A percentile compares a stretch with the other conserved stretches of the same genome.
phyloP scores from a whole-genome alignment of 768 basidiomycete genomes.

The Boletellus ananas region DNA sequence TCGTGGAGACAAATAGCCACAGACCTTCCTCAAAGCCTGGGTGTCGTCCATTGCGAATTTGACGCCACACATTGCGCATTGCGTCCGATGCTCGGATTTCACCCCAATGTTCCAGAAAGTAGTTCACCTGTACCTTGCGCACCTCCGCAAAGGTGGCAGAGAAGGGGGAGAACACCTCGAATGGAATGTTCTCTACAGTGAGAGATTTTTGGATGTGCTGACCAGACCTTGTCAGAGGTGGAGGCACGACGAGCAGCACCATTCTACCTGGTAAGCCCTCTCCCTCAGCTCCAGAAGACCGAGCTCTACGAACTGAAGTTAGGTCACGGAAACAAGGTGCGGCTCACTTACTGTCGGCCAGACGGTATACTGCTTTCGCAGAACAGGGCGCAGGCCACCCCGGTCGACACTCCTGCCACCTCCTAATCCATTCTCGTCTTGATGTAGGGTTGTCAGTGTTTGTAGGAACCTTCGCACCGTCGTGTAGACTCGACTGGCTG shows the following conservation, averaged over 20 bases:
- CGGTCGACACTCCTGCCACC: slow-evolving; percentile 61
- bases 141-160: slow-evolving; percentile 79
- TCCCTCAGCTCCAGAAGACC: slow-evolving; percentile 70
- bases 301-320: slow-evolving; percentile 45
- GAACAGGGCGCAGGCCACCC: slow-evolving; percentile 70
- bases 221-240: slow-evolving; percentile 4
- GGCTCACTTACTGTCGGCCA: slow-evolving; percentile 70
- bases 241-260: not conserved
- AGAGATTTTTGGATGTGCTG: slow-evolving; percentile 77
- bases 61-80: slow-evolving; percentile 81
- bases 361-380: slow-evolving; percentile 78
- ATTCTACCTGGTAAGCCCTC: slow-evolving; percentile 53
- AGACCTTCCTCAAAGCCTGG: slow-evolving; percentile 85
- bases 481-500: slow-evolving; percentile 33
- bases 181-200: slow-evolving; percentile 75
- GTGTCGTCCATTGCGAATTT: slow-evolving; percentile 78
- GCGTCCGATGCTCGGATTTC: slow-evolving; percentile 80
- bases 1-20: slow-evolving; percentile 6
- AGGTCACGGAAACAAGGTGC: not conserved
- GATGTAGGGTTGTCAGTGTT: slow-evolving; percentile 31
- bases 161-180: slow-evolving; percentile 84
- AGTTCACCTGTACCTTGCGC: slow-evolving; percentile 75
- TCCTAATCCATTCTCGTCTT: slow-evolving; percentile 67
- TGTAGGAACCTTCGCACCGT: slow-evolving; percentile 11
- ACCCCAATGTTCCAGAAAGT: slow-evolving; percentile 78